A percentile compares a stretch with the other conserved stretches of the same genome.
Conservation (phyloP, 192 early-diverging fungal species). For the Backusella tuberculispora region DNA sequence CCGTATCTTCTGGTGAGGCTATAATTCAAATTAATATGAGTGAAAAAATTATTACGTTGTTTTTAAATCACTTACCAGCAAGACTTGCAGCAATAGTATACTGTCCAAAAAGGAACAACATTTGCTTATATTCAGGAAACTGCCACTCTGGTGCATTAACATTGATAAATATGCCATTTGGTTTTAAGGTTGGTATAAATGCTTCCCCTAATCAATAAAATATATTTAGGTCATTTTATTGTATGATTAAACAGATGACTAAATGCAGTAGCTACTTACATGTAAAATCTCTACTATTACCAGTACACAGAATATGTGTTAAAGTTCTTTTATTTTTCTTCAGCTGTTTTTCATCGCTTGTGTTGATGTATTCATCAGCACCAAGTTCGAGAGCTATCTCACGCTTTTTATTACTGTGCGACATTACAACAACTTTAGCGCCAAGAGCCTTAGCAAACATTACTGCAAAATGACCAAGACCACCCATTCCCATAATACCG, state of each 20-base stretch:
- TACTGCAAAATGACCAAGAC: conserved; percentile 63
- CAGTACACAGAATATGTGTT: conserved; percentile 35
- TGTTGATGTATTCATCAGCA: conserved; percentile 42
- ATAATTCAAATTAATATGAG: conserved; percentile 57
- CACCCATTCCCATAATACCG: conserved; percentile 21
- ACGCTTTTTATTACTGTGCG: conserved; percentile 57
- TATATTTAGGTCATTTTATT: too few species aligned
- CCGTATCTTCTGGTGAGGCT: conserved; percentile 51
- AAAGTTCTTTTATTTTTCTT: conserved; percentile 15
- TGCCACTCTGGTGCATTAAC: not conserved
- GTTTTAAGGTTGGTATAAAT: not conserved
- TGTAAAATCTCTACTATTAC: not conserved
- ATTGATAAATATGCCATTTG: conserved; percentile 17
- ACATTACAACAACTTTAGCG: conserved; percentile 57
- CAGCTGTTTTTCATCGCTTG: conserved; percentile 21
- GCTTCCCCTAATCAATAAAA: not conserved
- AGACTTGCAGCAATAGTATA: not conserved
- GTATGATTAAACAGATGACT: not conserved
- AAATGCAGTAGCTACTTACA: not conserved
- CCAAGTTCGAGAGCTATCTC: conserved; percentile 60
- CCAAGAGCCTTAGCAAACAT: conserved; percentile 56
- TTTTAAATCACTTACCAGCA: not conserved
- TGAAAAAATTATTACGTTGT: conserved; percentile 3
- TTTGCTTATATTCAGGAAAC: not conserved
- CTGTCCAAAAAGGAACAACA: not conserved